Base-by-base conservation (phyloP, 2,329 filamentous ascomycete species). In the Nigrospora sphaerica region DNA sequence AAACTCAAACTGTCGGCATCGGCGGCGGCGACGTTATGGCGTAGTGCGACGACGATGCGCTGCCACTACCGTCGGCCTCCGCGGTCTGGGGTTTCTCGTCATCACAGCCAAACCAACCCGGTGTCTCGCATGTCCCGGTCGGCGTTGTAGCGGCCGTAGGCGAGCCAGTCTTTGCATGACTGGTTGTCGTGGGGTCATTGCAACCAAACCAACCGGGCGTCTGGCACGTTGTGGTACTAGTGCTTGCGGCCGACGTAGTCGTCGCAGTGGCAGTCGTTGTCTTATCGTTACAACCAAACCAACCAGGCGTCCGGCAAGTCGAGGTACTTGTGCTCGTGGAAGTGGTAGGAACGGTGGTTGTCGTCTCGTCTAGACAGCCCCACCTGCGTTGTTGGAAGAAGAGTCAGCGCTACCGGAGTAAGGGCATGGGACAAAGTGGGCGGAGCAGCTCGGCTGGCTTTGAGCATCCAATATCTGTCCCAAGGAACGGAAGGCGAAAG, bases 341-440 rank as follows among this genome's bases (percentile, higher is more conserved):
- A 16, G 9, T 42, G 10, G 58, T 57, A 31, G 42, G 19, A 33
- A 13, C 31, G 10, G 13, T 65, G 2, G 63, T 62, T 0, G 68
- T 67, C 43, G 69, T 62, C 46, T 69, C 64, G 50, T 80, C 81
- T 31, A 82, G 80, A 62, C 81, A 84, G 3, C 81, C 81, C 54
- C 85, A 85, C 77, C 47, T 43, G 39, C 32, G n/a, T 31, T 32
- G n/a, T 39, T 18, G 9, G 6, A 23, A 34, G 17, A 17, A 33
- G n/a, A 28, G 12, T 17, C 14, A 44, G 23, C 23, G 23, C 23
- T 28, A 9, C 23, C 7, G 7, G 23, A 28, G 5, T 6, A 28
- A 6, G 6, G 23, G 23, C 6, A 10, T 10, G 23, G 7, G 23
- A 28, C 2, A 10, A 6, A 28, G 23, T 28, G 23, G 6, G 23